Conservation (phyloP, 2,329 filamentous ascomycete species). For the Pyrenochaeta sp. region DNA sequence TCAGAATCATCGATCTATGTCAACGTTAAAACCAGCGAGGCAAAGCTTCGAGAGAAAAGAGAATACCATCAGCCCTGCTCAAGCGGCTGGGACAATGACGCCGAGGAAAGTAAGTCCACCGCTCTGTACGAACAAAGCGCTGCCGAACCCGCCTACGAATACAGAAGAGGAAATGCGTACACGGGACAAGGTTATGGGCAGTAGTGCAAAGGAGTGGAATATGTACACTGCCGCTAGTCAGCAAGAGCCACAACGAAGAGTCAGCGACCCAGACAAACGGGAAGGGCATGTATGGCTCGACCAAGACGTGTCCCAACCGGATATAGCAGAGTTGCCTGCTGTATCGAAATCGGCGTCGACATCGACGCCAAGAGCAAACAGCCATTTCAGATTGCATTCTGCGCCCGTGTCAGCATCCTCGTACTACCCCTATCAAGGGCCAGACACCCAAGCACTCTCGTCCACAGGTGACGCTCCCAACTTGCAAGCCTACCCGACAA, state of each 20-base stretch:
- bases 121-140: constrained; percentile 43
- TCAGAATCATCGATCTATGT: constrained; percentile 27
- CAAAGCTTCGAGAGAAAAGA: constrained; percentile 24
- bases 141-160: constrained; percentile 36
- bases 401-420: constrained; percentile 25
- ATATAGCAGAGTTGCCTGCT: constrained; percentile 30
- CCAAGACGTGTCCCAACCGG: constrained; percentile 18
- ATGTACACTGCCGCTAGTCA: constrained; percentile 8
- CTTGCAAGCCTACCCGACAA: not conserved
- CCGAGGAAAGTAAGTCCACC: constrained; percentile 27
- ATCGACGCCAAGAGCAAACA: constrained; percentile 2
- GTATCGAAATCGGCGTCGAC: constrained; percentile 13
- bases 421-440: constrained; percentile 9
- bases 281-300: constrained; percentile 15
- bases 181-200: constrained; percentile 19
- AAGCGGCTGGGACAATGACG: constrained; percentile 13
- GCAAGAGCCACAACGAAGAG: constrained; percentile 8
- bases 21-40: constrained; percentile 14
- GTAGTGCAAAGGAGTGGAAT: constrained; percentile 17
- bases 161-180: constrained; percentile 25
- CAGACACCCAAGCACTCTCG: constrained; percentile 12
- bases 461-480: constrained; percentile 1
- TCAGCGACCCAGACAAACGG: constrained; percentile 21
- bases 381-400: constrained; percentile 51
- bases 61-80: constrained; percentile 9